Evolutionary conservation across 202 grass and related monocot genomes (phyloP), one percentile per base, ranked within the genome.

Genomic region (Digitaria exilis): DNA sequence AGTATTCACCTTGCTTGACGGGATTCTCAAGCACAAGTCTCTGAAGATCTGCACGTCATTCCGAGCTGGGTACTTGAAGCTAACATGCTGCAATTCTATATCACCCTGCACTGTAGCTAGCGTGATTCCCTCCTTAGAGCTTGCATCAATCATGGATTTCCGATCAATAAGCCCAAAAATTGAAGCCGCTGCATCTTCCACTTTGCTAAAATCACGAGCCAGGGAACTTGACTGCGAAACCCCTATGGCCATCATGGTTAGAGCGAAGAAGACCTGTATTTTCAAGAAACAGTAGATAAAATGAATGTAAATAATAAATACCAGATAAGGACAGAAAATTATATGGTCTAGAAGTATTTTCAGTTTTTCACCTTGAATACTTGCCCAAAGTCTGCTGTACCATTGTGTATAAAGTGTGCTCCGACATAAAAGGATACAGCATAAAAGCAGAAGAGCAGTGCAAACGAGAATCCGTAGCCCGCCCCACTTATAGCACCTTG

Each of bases 11-110:
- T 92, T 92, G 69, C 89, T 87, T 35, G 79, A 80, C 5, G 87
- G 91, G 41, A 97, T 90, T 50, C 55, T 88, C 89, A 97, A 84
- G 83, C 91, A 94, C 19, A 97, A 81, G 65, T 97, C 87, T 83
- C 59, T 94, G 45, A 97, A 97, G 56, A 97, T 94, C 41, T 92
- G 87, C n/a, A 97, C 86, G 65, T 96, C 78, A 19, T 62, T 81
- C 44, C 94, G 71, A 70, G 78, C 86, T 26, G 89, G 94, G 65
- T 97, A 97, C 67, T 77, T 94, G 73, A 97, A 94, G 65, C 64
- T 74, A 49, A 97, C 85, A 56, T 94, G 59, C 61, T 87, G 76
- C 13, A 97, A 78, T 62, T 94, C 91, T 65, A 97, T 88, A 55
- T 97, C 78, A 30, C 89, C 94, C 67, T 62, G 80, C 29, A 97